Conservation (phyloP, 805 yeast species). For the Komagataella mondaviorum region DNA sequence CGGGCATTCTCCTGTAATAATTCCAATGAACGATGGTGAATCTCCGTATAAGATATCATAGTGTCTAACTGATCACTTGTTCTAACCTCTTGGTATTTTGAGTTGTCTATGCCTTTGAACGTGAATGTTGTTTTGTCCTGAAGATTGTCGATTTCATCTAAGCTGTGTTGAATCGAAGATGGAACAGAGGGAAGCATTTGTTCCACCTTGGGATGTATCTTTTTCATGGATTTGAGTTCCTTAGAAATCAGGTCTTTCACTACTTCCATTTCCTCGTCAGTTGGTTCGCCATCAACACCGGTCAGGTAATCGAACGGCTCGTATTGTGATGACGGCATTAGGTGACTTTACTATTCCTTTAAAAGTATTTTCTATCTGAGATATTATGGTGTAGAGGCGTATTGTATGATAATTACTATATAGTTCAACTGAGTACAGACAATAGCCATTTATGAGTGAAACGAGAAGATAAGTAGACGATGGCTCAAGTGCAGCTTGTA, state of each 20-base stretch:
- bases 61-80: slow-evolving; percentile 5
- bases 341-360: too few species aligned
- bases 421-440: too few species aligned
- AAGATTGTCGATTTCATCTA: background rate
- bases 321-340: background rate
- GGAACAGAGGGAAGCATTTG: slow-evolving; percentile 12
- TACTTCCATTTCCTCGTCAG: slow-evolving; percentile 6
- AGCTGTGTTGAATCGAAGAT: background rate
- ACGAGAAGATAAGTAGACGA: too few species aligned
- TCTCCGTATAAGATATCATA: slow-evolving; percentile 24
- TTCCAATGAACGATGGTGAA: slow-evolving; percentile 26
- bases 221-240: slow-evolving; percentile 13
- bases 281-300: slow-evolving; percentile 10
- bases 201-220: slow-evolving; percentile 22
- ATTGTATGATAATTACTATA: too few species aligned
- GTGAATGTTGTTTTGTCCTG: background rate
- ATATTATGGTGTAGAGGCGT: background rate
- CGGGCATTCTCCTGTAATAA: slow-evolving; percentile 19
- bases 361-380: background rate
- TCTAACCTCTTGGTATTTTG: background rate
- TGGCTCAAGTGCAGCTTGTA: too few species aligned
- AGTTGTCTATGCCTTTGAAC: background rate
- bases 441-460: too few species aligned
- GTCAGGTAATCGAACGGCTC: slow-evolving; percentile 9
- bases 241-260: slow-evolving; percentile 10